Evolutionary conservation across 495 filamentous ascomycete species (phyloP), one percentile per base, ranked within the genome.

Genomic region (Neurospora tetrasperma): DNA sequence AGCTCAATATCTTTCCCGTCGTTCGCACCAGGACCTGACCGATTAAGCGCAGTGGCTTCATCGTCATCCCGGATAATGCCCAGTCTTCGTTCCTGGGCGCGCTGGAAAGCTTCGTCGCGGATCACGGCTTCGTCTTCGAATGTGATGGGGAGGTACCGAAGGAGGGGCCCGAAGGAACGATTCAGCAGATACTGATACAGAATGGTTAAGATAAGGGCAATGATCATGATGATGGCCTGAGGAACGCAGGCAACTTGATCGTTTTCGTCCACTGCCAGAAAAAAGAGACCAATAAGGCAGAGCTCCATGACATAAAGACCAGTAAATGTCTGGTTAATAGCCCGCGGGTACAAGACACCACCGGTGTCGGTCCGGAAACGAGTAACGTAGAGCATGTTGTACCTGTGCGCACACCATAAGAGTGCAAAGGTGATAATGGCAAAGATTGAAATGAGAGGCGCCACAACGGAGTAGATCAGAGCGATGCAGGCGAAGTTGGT

Each of bases 301-400:
- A 98, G 82, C 76, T 99, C 95, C 93, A 98, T 95, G 68, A 97
- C 88, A 78, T 99, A 99, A 11, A 99, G 81, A 0, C 96, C 96
- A 1, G 92, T 94, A 80, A 98, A 98, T 0, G 97, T 90, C 79
- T 99, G 96, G 79, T 98, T 98, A 83, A 99, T 92, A 8, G 96
- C 96, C 20, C 88, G 90, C 4, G 96, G 96, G 77, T 96, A 99
- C 31, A 98, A 87, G 41, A 98, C 86, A 40, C 96, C 96, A 71
- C 96, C 96, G 1, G 96, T 99, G 80, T 99, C 96, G 76, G 91
- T 91, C 59, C 88, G 87, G 80, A 97, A 97, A 69, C 94, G 94
- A 48, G 91, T 94, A 71, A 99, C 94, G 78, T 98, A 98, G 59
- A 99, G 89, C 80, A 96, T 97, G 78, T 95, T 96, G 82, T 99